Conservation (phyloP, 139 green algal species). For the Haematococcus sp. region DNA sequence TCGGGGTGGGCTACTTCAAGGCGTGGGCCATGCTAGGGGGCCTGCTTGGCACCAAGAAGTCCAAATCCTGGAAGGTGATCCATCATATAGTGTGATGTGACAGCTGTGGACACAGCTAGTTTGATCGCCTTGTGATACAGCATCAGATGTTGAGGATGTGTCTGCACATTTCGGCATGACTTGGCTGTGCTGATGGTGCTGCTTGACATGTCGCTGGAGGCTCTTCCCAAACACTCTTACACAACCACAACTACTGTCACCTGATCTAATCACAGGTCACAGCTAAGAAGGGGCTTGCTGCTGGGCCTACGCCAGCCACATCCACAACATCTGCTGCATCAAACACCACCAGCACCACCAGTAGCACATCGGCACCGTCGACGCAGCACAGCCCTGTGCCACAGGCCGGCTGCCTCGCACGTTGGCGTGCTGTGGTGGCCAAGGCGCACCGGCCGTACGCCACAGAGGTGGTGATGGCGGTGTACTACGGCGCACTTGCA, state of each 20-base stretch:
- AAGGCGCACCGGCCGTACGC: slow-evolving; percentile 38
- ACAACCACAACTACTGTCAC: background rate
- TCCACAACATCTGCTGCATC: background rate
- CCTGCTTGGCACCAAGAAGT: slow-evolving; percentile 56
- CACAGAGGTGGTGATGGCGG: slow-evolving; percentile 38
- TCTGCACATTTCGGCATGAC: background rate
- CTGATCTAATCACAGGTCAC: background rate
- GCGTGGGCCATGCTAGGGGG: slow-evolving; percentile 53
- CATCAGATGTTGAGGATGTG: background rate
- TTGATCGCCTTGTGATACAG: background rate
- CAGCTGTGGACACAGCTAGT: background rate
- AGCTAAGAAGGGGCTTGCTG: background rate
- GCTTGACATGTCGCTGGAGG: background rate
- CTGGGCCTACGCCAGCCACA: background rate
- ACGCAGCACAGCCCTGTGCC: slow-evolving; percentile 13
- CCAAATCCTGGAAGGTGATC: slow-evolving; percentile 62
- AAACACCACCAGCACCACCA: background rate
- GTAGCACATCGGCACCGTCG: background rate
- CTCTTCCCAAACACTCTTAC: background rate
- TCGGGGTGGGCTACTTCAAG: slow-evolving; percentile 55
- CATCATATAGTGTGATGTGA: background rate
- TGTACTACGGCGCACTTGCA: slow-evolving; percentile 40
- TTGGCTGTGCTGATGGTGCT: background rate
- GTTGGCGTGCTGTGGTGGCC: too few relatives aligned
- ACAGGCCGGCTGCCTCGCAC: too few relatives aligned